These are phyloP conservation scores for Trametes cingulata DNA, from an alignment of 768 basidiomycete genomes.

Conservation along the genomic window DNA sequence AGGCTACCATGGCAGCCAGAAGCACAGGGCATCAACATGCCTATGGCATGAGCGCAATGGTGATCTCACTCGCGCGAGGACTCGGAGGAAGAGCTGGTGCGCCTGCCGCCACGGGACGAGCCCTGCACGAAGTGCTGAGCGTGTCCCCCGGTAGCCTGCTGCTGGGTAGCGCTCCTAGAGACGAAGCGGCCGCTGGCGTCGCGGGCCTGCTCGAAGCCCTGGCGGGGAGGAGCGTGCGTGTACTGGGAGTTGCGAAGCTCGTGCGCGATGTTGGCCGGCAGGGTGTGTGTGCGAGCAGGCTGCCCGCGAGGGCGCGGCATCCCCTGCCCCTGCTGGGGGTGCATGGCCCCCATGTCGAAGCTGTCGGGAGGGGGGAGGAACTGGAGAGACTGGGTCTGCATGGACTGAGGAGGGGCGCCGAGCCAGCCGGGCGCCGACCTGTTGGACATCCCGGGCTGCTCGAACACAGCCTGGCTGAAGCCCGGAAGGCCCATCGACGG, in stretches of 20 bases:
- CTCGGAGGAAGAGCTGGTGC: conserved; percentile 5
- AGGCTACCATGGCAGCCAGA: not conserved
- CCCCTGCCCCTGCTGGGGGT: not conserved
- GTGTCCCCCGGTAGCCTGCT: not conserved
- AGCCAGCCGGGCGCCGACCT: conserved; percentile 1
- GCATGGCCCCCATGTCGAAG: not conserved
- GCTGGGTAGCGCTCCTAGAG: not conserved
- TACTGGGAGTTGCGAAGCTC: not conserved
- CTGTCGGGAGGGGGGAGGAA: not conserved
- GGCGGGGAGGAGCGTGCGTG: not conserved
- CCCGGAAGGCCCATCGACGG: conserved; percentile 18
- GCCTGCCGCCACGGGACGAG: conserved; percentile 4
- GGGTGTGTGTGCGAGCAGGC: not conserved
- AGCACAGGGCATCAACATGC: not conserved
- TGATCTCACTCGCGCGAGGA: conserved; percentile 11
- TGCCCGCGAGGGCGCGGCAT: not conserved
- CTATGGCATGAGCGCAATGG: not conserved
- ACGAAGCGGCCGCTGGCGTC: conserved; percentile 13
- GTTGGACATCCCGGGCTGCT: not conserved
- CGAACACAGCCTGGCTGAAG: conserved; percentile 1
- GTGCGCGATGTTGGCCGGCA: conserved; percentile 6
- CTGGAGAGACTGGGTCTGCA: not conserved
- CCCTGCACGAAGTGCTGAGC: conserved; percentile 7
- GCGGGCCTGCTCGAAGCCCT: not conserved
- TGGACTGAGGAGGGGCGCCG: not conserved